Evolutionary conservation across 352 stramenopile species (phyloP).

Genomic region (Phytophthora agathidicida): DNA sequence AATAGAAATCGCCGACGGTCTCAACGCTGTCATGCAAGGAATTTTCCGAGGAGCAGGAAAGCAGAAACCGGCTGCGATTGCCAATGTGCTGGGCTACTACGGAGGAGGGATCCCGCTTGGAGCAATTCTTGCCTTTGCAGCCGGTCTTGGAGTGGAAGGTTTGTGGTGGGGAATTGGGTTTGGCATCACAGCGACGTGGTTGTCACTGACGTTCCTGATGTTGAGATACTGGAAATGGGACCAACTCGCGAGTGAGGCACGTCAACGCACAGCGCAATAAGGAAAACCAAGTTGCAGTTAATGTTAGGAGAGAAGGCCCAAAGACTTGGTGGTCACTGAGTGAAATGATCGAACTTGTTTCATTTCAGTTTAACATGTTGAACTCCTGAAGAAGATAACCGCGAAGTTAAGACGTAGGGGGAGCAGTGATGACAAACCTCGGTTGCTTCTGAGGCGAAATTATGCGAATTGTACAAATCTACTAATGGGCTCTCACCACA

Average conservation of each 20-base stretch:
- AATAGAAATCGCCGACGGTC: constrained; percentile 48
- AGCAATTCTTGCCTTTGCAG: constrained; percentile 52
- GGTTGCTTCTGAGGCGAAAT: too few relatives aligned
- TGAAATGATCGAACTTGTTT: too few relatives aligned
- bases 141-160: constrained; percentile 43
- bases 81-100: constrained; percentile 76
- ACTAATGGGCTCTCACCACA: too few relatives aligned
- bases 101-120: constrained; percentile 62
- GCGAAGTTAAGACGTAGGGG: too few relatives aligned
- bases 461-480: too few relatives aligned
- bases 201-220: constrained; percentile 27
- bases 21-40: constrained; percentile 57
- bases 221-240: constrained; percentile 39
- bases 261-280: constrained; percentile 6
- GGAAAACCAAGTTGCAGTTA: too few relatives aligned
- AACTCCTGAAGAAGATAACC: too few relatives aligned
- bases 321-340: too few relatives aligned
- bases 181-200: constrained; percentile 30
- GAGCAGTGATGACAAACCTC: too few relatives aligned
- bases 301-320: too few relatives aligned
- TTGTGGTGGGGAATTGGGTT: constrained; percentile 55
- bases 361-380: too few relatives aligned
- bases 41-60: constrained; percentile 65
- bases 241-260: constrained; percentile 33
- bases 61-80: constrained; percentile 47